Evolutionary conservation across 495 filamentous ascomycete genomes (phyloP), one percentile per base, ranked within the genome.

Genomic region (Aspergillus asperescens): DNA sequence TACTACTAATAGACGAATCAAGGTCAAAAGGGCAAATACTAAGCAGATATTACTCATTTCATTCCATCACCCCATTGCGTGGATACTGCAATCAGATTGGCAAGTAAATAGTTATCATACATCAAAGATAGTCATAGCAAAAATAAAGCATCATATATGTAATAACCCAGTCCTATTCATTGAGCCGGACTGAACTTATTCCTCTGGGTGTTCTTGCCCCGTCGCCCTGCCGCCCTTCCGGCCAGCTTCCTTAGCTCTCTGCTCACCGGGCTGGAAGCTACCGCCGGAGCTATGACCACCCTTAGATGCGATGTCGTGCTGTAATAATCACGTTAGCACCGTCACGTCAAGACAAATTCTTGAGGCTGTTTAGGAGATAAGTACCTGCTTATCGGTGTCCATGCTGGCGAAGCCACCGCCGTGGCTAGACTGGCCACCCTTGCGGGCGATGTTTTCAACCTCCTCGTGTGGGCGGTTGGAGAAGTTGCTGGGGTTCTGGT

Each of bases 381-480:
- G n/a, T 61, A 79, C 77, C 64, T 78, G 77, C 55, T 77, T 78
- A 27, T 76, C 67, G 50, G 31, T 3, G 46, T 77, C 64, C 62
- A 72, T 69, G 7, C 22, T 44, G 9, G 62, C 63, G 50, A 73
- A 71, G 10, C 69, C 67, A 27, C 64, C 59, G 3, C 32, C 16
- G 49, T 66, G 58, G 48, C 68, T 72, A 20, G 76, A 65, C 43
- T 73, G 66, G 28, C 77, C 78, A 7, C 76, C 80, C 64, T 81
- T 79, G 2, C 61, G 55, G 4, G 78, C 82, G 44, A 81, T 77
- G 10, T 73, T 71, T 31, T 66, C 62, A 7, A 84, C 79, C 52
- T 85, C 77, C 40, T 82, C 78, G 51, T 76, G 73, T 40, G 79
- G 69, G 50, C 81, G 78, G 73, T 85, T 85, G 72, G 77, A 76